A percentile compares a stretch with the other conserved stretches of the same genome.
Evolutionary conservation across 2,329 filamentous ascomycete species (phyloP).

Genomic region (Dactylellina haptotyla): DNA sequence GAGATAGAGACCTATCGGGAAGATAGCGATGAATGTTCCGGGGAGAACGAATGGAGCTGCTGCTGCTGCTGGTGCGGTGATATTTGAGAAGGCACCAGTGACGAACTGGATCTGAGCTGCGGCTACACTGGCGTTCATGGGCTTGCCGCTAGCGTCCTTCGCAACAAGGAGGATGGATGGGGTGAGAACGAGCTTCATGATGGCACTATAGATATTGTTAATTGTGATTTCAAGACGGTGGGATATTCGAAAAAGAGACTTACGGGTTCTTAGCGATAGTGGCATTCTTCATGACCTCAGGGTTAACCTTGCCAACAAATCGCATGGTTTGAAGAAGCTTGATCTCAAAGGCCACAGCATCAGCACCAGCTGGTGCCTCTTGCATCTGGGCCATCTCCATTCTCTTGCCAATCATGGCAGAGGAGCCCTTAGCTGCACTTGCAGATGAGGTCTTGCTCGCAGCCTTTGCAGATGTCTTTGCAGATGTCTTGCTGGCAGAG

Average conservation of each 20-base stretch:
- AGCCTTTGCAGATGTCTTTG: conserved; percentile 5
- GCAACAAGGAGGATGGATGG: conserved; percentile 75
- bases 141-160: conserved; percentile 65
- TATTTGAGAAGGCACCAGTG: conserved; percentile 73
- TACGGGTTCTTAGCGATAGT: conserved; percentile 45
- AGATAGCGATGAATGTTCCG: conserved; percentile 74
- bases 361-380: conserved; percentile 54
- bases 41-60: conserved; percentile 73
- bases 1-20: conserved; percentile 76
- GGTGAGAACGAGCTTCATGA: conserved; percentile 64
- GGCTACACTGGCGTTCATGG: conserved; percentile 72
- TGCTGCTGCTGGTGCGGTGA: conserved; percentile 63
- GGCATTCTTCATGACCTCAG: conserved; percentile 65
- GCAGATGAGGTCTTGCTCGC: conserved; percentile 55
- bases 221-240: background rate
- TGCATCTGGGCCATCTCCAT: conserved; percentile 58
- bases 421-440: conserved; percentile 19
- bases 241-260: background rate
- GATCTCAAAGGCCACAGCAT: conserved; percentile 56
- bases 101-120: conserved; percentile 77
- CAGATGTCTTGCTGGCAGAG: background rate
- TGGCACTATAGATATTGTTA: conserved; percentile 13
- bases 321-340: conserved; percentile 70
- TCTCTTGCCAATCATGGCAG: conserved; percentile 58
- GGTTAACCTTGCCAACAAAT: conserved; percentile 76